Base-by-base conservation (phyloP, 768 basidiomycete species). In the Holtermannia corniformis region DNA sequence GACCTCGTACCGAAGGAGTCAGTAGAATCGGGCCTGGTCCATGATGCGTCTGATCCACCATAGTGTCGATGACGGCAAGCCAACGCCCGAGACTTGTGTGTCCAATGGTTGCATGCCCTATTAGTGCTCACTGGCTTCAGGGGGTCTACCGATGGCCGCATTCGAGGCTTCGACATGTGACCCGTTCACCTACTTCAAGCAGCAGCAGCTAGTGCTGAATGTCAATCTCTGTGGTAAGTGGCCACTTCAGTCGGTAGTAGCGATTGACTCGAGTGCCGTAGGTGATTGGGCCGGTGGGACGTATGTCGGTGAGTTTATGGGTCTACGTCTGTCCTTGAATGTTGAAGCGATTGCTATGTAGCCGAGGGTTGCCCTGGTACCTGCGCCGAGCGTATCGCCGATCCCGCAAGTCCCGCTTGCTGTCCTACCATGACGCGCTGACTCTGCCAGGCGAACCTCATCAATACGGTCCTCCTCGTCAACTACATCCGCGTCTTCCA, bases 191-290 rank as follows among this genome's bases (percentile, higher is more conserved):
- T 69, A 60, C 56, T 73, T 73, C 56, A 54, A 59, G 19, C 56
- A 65, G 16, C 68, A 71, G 32, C 57, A 63, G 24, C 49, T 73
- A n/a, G 60, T 72, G 11, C 49, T 73, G 32, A 70, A 68, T 25
- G 60, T 72, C 23, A 60, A 72, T 50, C 51, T 72, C 2, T 72
- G 70, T 51, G 70, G 70, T 67, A 53, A 27, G 64, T 62, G 22
- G 27, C 27, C 24, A 20, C 5, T 13, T 37, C 48, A 49, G 19
- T 7, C 32, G 7, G 16, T 16, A 23, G 32, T 12, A 26, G 32
- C 24, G n/a, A 41, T 50, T 53, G 56, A 55, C 24, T 22, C 19
- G 19, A 19, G 13, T 11, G n/a, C n/a, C n/a, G n/a, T 37, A 69
- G 70, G 70, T 32, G 68, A 67, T 23, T 72, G 70, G 70, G 68